Base-by-base conservation (phyloP, 352 stramenopile genomes). In the Phytophthora sp. region DNA sequence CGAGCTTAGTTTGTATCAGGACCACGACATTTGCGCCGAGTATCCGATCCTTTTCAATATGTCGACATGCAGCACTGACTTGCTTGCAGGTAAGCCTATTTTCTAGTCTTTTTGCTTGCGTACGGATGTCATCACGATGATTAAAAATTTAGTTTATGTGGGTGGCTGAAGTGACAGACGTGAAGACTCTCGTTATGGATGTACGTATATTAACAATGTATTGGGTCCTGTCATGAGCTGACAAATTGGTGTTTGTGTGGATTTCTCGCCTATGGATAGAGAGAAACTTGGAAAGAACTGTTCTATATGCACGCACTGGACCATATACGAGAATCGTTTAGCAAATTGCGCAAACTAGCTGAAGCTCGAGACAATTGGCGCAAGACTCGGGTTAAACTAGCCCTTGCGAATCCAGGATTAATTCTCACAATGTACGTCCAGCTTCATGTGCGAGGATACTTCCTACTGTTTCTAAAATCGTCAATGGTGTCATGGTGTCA, bases 171-270 rank as follows among this genome's bases (percentile, higher is more conserved):
- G 74, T 94, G 33, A 93, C 84, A 2, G 84, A 94, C 36, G 86
- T 94, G 58, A 93, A 92, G 50, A 73, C 81, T 27, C 76, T 94
- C 20, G 75, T 90, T 45, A 89, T 94, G 76, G 84, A 93, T 74
- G 86, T 93, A 81, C 21, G 80, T 54, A 13, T 11, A 8, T 31
- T 47, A 21, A n/a, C 18, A 18, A 20, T 7, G 6, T 18, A 9
- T 1, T 29, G 16, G 31, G 15, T 20, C 3, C 36, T 16, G 13
- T 23, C 7, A n/a, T 54, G 30, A 41, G 12, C 33, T 63, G 9
- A 39, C 21, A 38, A 35, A 23, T 8, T 16, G 11, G 12, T 29
- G 16, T 51, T 27, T 35, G 31, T 16, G 23, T 46, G 23, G 39
- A 15, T 52, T 30, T 38, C 12, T n/a, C n/a, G 3, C n/a, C 29